Percentiles rank a stretch among this genome's conserved stretches.
These are phyloP conservation scores for Aspergillus saccharolyticus DNA, from an alignment of 495 filamentous ascomycete species.

Conservation along the genomic window DNA sequence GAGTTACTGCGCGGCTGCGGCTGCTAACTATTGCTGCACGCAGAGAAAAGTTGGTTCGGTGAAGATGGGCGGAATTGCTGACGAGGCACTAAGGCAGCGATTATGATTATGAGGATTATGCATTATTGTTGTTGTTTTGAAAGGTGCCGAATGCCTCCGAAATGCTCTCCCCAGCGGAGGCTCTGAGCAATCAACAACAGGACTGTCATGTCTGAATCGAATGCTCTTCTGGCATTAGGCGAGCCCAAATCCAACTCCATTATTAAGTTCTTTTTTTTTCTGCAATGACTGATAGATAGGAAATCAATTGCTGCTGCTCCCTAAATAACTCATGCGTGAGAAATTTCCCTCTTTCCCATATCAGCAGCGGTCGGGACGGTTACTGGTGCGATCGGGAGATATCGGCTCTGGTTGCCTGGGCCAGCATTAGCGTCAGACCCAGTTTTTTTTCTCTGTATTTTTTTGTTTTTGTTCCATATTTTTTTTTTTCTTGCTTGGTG, in stretches of 20 bases:
- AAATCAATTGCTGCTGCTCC: constrained; percentile 3
- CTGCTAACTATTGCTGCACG: background rate
- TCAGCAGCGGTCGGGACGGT: constrained; percentile 13
- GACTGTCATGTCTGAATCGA: too few species aligned
- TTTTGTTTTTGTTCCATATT: constrained; percentile 15
- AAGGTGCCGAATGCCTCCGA: background rate
- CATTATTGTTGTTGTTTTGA: background rate
- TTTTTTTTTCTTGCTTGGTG: constrained; percentile 8
- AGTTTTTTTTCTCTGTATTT: constrained; percentile 17
- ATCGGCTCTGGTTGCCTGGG: constrained; percentile 33
- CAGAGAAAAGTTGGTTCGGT: constrained; percentile 16
- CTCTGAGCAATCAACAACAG: background rate
- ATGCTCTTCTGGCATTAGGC: background rate
- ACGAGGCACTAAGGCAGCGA: background rate
- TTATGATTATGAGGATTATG: background rate
- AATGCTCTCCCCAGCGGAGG: background rate
- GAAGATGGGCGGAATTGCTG: constrained; percentile 8
- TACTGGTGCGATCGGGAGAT: constrained; percentile 42
- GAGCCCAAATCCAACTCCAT: background rate
- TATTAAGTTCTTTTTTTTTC: too few species aligned
- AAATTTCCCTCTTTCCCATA: background rate
- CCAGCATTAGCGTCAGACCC: constrained; percentile 26
- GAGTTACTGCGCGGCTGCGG: background rate
- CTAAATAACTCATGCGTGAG: background rate
- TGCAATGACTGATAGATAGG: background rate